Base-by-base conservation (phyloP, 129 eudicot species). In the Helianthus annuus region DNA sequence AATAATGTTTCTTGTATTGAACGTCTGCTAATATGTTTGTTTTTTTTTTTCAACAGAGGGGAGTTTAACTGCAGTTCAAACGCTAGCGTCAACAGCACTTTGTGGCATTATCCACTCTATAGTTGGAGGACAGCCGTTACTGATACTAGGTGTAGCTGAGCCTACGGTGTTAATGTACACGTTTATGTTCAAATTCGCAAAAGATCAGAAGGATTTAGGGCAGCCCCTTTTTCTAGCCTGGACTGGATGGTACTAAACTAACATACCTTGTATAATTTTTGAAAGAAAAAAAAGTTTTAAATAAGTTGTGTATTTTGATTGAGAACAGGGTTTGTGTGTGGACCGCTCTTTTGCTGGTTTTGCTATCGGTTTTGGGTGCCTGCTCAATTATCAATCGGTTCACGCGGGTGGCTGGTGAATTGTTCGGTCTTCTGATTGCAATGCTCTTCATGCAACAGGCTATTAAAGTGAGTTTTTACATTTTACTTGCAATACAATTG, bases 381-480 rank as follows among this genome's bases (percentile, higher is more conserved):
- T 93, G 98, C 91, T 93, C 98, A 29, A 79, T 93, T 38, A 93
- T 93, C 82, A 93, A 90, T 72, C 83, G 98, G 76, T 93, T 93
- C 76, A 93, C 98, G 2, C 97, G 98, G 42, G 59, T 93, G 71
- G 96, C 98, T 54, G 98, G 98, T 70, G 98, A 93, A 83, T 73
- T 93, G 66, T 93, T 93, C 68, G 98, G 98, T 68, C 96, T 93
- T 78, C 82, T 93, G 7, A 93, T 93, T 55, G 98, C 98, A 66
- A 90, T 90, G 98, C 96, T 93, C 77, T 93, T 93, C 76, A 87
- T 93, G 98, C 98, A 93, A 83, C 92, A 93, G 79, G 98, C 98
- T 39, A 87, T 93, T 66, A 85, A 87, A 76, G 98, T 90, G 80
- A 87, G 97, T 60, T 63, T 10, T 76, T 60, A 1, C 75, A 39